phyloP scores from a whole-genome alignment of 2,329 filamentous ascomycete genomes.

The Talaromyces atroroseus region DNA sequence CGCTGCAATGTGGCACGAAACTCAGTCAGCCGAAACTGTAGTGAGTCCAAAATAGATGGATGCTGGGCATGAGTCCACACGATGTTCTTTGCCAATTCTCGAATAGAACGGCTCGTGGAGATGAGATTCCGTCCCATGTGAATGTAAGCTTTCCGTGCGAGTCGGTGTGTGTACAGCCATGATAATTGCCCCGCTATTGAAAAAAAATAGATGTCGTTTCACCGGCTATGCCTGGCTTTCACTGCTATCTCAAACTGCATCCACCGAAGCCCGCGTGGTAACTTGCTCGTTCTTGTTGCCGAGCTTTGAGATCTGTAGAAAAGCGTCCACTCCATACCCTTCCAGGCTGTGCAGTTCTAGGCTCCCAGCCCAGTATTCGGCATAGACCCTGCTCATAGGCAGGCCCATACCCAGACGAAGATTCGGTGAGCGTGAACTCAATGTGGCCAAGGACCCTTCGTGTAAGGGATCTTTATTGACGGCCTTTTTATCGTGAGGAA shows the following conservation, averaged over 20 bases:
- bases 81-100: neutral
- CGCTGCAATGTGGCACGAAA: neutral
- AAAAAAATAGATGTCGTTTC: neutral
- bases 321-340: constrained; percentile 92
- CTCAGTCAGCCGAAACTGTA: neutral
- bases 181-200: neutral
- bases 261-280: constrained; percentile 69
- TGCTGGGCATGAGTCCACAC: neutral
- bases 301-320: constrained; percentile 90
- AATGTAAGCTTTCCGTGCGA: neutral
- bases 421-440: constrained; percentile 79
- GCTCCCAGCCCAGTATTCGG: constrained; percentile 95
- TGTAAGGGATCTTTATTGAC: constrained; percentile 33
- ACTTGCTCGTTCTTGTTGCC: constrained; percentile 98
- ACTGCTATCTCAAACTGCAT: constrained; percentile 56
- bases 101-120: neutral
- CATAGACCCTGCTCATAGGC: constrained; percentile 88
- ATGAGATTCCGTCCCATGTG: neutral
- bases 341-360: constrained; percentile 87
- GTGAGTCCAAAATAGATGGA: neutral
- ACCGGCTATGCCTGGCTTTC: neutral
- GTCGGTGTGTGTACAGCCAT: neutral
- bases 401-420: constrained; percentile 86
- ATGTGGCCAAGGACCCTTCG: constrained; percentile 66
- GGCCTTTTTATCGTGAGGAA: constrained; percentile 33